These are phyloP conservation scores for Syzygium jambos DNA, from an alignment of 345 rosid genomes.

Conservation along the genomic window DNA sequence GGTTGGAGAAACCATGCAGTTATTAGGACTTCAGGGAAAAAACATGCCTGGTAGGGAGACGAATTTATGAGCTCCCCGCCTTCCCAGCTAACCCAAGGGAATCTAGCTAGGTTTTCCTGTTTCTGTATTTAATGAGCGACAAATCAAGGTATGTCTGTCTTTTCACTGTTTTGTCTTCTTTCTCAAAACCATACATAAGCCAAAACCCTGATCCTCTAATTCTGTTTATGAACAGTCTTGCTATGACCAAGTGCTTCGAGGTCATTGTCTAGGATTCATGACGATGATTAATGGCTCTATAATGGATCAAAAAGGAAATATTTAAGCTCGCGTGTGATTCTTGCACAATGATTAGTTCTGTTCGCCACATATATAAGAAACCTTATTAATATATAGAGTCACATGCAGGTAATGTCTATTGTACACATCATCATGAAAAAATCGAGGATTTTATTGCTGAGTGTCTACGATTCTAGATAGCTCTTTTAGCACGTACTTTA, in stretches of 20 bases:
- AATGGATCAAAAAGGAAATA: background rate
- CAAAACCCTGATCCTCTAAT: background rate
- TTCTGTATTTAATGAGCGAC: background rate
- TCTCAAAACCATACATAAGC: background rate
- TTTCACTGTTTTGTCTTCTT: background rate
- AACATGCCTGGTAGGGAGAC: background rate
- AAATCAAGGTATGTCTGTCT: background rate
- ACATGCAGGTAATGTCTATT: background rate
- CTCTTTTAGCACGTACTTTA: background rate
- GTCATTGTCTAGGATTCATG: background rate
- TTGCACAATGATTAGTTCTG: background rate
- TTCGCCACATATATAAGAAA: background rate
- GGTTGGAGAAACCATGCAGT: background rate
- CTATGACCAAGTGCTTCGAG: background rate
- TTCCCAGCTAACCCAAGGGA: background rate
- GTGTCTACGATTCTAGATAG: background rate
- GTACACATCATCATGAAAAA: background rate
- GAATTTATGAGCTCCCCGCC: background rate
- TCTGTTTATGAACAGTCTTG: background rate
- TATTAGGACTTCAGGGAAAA: background rate
- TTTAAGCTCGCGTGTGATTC: background rate
- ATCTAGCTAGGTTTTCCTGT: background rate
- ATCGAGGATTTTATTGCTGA: background rate
- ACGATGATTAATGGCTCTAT: background rate
- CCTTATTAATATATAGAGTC: background rate